Base-by-base conservation (phyloP, 1,139 yeast genomes). In the Meyerozyma carpophila region DNA sequence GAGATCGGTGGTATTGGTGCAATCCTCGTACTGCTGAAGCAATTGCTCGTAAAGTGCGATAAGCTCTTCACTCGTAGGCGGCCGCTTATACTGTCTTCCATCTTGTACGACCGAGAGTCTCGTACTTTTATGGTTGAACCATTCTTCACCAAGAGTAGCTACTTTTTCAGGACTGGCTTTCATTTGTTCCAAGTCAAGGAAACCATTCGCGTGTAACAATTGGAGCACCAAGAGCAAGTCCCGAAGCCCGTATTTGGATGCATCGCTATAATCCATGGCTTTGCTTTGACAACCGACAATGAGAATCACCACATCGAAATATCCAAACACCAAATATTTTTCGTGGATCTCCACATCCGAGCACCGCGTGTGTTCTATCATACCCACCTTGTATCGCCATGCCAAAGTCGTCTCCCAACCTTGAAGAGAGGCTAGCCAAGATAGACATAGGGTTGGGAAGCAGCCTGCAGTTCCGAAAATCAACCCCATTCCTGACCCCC, bases 191-290 rank as follows among this genome's bases (percentile, higher is more conserved):
- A 50, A 49, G 16, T 50, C 46, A 25, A 48, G 43, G 8, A 60
- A 46, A 4, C 53, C 52, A 32, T 50, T 53, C 13, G 55, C 52
- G 39, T 59, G 63, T 9, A 60, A 52, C 6, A 60, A 44, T 50
- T 60, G 65, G 4, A 62, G 44, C 16, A 59, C 37, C n/a, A 60
- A 50, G 24, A 60, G 53, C 14, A 56, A 53, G 42, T 58, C 63
- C 40, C 57, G 46, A 43, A 49, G 49, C 9, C 51, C 48, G 40
- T 49, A 56, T 14, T 49, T 45, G 11, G 37, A 43, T 8, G 55
- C 50, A 39, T 48, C 52, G 2, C 47, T 46, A 27, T 18, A 21
- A 18, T 34, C 37, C 37, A 34, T 34, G 21, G 11, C 25, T 16
- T 5, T 16, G 24, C n/a, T 26, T 7, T 18, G 32, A 24, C 20